Conservation (phyloP, 176 grass and related monocot genomes). For the Panicum miliaceum region DNA sequence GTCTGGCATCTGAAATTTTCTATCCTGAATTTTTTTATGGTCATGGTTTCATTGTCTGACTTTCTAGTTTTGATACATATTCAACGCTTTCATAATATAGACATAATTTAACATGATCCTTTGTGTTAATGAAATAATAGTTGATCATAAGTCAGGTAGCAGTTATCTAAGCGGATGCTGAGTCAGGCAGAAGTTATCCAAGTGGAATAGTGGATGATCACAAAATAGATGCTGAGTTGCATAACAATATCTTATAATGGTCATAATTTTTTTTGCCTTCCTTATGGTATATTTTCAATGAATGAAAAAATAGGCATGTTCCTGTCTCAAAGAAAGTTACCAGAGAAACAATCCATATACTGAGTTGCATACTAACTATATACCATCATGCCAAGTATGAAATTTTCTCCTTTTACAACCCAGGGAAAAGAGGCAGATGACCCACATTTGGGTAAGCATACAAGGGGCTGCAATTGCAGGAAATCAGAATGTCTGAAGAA, state of each 20-base stretch:
- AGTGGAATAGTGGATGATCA: no score
- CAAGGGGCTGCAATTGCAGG: constrained; percentile 53
- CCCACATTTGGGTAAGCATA: constrained; percentile 42
- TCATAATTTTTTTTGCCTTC: neutral
- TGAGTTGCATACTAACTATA: constrained; percentile 8
- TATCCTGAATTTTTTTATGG: neutral
- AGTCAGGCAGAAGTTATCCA: no score
- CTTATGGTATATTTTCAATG: neutral
- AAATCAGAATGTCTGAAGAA: constrained; percentile 57
- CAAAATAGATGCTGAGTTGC: no score
- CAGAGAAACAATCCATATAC: constrained; percentile 8
- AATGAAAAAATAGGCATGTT: neutral
- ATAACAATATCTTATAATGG: no score
- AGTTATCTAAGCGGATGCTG: no score
- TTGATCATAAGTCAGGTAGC: no score
- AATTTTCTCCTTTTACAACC: neutral
- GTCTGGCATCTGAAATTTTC: neutral
- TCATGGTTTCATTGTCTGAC: neutral
- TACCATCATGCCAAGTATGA: neutral
- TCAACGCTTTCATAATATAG: no score
- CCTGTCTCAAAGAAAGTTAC: neutral
- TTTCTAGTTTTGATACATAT: no score
- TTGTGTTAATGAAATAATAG: no score
- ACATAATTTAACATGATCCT: no score
- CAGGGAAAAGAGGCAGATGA: constrained; percentile 41